Percentiles rank a stretch among this genome's conserved stretches.
Evolutionary conservation across 208 protist species (phyloP).

Genomic region (Spironucleus salmonicida): DNA sequence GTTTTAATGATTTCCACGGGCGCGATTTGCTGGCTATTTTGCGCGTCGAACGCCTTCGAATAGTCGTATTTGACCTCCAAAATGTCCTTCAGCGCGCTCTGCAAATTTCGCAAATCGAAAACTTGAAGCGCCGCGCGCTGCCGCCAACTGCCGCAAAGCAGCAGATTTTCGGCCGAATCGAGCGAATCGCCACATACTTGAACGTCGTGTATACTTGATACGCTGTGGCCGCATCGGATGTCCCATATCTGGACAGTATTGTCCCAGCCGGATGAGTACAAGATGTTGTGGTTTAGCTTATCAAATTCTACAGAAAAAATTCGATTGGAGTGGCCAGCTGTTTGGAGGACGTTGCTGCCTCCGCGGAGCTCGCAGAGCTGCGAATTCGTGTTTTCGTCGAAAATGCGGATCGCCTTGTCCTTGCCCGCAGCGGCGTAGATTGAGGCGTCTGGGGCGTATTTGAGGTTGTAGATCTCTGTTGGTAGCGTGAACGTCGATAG

Average conservation of each 20-base stretch:
- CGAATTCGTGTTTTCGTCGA: slow-evolving; percentile 48
- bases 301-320: slow-evolving; percentile 59
- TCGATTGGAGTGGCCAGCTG: slow-evolving; percentile 53
- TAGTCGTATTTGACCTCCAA: neutral
- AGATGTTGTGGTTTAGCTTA: slow-evolving; percentile 40
- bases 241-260: slow-evolving; percentile 67
- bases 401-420: slow-evolving; percentile 39
- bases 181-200: slow-evolving; percentile 57
- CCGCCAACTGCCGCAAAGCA: slow-evolving; percentile 54
- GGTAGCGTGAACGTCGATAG: slow-evolving; percentile 39
- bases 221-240: slow-evolving; percentile 49
- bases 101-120: slow-evolving; percentile 50
- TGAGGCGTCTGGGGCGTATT: slow-evolving; percentile 41
- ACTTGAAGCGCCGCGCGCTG: slow-evolving; percentile 51
- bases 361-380: slow-evolving; percentile 44
- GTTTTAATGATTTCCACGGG: neutral
- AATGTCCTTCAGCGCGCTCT: neutral
- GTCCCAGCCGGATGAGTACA: slow-evolving; percentile 61
- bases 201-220: slow-evolving; percentile 50
- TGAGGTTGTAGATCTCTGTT: slow-evolving; percentile 43
- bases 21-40: neutral
- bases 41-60: neutral
- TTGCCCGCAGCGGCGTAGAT: slow-evolving; percentile 47
- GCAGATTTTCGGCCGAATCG: slow-evolving; percentile 49
- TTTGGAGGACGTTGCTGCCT: slow-evolving; percentile 42